phyloP scores from a whole-genome alignment of 169 alveolate species.

The Miamiensis avidus region DNA sequence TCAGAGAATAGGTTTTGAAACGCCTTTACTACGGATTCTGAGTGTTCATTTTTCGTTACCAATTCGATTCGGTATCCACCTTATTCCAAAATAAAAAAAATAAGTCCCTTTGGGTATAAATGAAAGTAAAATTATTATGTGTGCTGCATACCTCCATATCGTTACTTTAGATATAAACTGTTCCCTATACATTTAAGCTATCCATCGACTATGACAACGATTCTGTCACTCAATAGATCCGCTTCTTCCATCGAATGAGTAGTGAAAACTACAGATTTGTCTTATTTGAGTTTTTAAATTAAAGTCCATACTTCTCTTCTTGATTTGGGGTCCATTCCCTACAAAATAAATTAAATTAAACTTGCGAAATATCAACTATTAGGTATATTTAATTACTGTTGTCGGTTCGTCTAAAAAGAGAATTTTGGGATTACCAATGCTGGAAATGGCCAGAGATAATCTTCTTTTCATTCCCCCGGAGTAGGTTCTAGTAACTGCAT shows the following conservation, averaged over 20 bases:
- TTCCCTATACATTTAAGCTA: slow-evolving; percentile 71
- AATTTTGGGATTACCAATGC: slow-evolving; percentile 72
- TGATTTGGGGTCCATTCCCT: slow-evolving; percentile 82
- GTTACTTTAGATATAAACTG: slow-evolving; percentile 64
- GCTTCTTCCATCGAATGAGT: slow-evolving; percentile 91
- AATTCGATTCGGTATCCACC: not conserved
- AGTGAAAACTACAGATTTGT: slow-evolving; percentile 69
- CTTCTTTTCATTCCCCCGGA: slow-evolving; percentile 92
- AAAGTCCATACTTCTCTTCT: slow-evolving; percentile 78
- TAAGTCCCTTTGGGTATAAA: not conserved
- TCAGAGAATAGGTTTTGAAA: slow-evolving; percentile 3
- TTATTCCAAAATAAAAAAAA: slow-evolving; percentile 2
- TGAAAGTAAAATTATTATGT: slow-evolving; percentile 26
- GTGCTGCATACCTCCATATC: slow-evolving; percentile 74
- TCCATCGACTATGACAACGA: slow-evolving; percentile 76
- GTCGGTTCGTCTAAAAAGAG: slow-evolving; percentile 25
- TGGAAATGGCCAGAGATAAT: slow-evolving; percentile 85
- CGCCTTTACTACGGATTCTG: not conserved
- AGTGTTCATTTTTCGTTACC: not conserved
- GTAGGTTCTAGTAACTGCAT: slow-evolving; percentile 65
- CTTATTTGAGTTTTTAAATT: slow-evolving; percentile 65
- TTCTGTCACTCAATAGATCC: slow-evolving; percentile 73
- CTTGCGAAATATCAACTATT: slow-evolving; percentile 47
- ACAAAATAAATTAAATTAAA: slow-evolving; percentile 51
- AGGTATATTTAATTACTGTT: slow-evolving; percentile 33